phyloP scores from a whole-genome alignment of 192 early-diverging fungal genomes.

The Coemansia sp. region DNA sequence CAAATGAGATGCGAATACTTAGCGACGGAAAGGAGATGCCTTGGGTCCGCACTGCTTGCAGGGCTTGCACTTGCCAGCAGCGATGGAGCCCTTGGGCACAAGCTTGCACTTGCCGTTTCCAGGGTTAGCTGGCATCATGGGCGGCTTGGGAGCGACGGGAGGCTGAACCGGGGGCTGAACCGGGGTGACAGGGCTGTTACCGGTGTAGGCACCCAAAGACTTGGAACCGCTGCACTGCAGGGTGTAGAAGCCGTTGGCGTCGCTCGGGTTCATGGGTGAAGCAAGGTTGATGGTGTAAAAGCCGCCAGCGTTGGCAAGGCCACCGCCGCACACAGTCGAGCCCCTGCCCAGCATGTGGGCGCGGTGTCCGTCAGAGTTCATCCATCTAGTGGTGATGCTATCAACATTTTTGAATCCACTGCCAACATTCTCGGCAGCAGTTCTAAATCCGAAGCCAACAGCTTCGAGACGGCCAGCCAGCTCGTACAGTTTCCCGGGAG shows the following conservation, averaged over 20 bases:
- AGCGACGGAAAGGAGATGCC: constrained; percentile 39
- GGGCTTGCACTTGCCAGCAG: constrained; percentile 59
- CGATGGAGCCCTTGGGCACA: constrained; percentile 55
- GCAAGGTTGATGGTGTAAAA: constrained; percentile 47
- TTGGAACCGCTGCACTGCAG: constrained; percentile 30
- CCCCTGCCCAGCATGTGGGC: constrained; percentile 53
- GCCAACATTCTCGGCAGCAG: constrained; percentile 52
- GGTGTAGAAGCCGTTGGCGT: constrained; percentile 23
- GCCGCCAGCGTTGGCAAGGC: constrained; percentile 19
- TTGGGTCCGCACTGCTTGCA: constrained; percentile 47
- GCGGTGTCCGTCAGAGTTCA: constrained; percentile 52
- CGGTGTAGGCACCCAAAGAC: constrained; percentile 28
- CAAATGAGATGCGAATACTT: no score
- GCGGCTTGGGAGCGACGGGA: no score
- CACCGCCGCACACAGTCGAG: constrained; percentile 58
- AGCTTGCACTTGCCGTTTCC: constrained; percentile 54
- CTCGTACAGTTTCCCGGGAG: no score
- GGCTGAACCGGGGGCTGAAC: no score
- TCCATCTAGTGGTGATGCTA: constrained; percentile 40
- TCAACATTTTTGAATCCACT: constrained; percentile 17
- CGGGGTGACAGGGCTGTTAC: constrained; percentile 7
- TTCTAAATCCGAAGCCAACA: constrained; percentile 18
- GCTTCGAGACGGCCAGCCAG: constrained; percentile 28
- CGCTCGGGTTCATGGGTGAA: constrained; percentile 24
- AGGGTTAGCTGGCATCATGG: no score